These are phyloP conservation scores for Clavispora carvajalis DNA, from an alignment of 805 yeast species.

Conservation along the genomic window DNA sequence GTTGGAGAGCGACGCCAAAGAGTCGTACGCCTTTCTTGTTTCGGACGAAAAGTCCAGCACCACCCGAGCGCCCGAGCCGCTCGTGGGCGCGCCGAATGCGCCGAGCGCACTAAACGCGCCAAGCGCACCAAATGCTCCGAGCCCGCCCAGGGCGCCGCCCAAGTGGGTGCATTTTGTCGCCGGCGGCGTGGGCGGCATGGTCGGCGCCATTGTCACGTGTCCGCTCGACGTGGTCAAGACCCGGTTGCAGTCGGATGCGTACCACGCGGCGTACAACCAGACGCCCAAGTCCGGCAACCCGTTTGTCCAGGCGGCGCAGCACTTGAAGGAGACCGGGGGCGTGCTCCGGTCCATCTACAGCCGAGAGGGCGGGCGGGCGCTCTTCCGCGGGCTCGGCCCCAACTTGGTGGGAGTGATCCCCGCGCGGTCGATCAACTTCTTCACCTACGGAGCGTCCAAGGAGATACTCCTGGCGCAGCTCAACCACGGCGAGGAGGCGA, in stretches of 20 bases:
- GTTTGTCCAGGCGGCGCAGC: conserved; percentile 50
- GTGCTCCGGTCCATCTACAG: conserved; percentile 65
- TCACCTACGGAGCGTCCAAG: conserved; percentile 93
- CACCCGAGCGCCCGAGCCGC: conserved; percentile 32
- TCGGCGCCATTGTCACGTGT: conserved; percentile 90
- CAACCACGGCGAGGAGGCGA: conserved; percentile 70
- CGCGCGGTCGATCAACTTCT: conserved; percentile 93
- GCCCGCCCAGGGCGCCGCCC: no score
- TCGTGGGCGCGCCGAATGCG: no score
- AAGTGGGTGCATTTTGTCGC: conserved; percentile 80
- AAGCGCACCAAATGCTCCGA: no score
- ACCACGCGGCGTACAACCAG: conserved; percentile 49
- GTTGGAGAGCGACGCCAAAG: conserved; percentile 50
- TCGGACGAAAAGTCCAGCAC: conserved; percentile 69
- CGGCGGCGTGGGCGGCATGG: conserved; percentile 95
- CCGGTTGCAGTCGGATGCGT: conserved; percentile 85
- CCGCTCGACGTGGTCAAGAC: conserved; percentile 97
- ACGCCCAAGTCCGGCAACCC: conserved; percentile 36
- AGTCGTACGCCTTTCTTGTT: conserved; percentile 56
- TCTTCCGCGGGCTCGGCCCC: conserved; percentile 95
- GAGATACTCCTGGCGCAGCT: conserved; percentile 61
- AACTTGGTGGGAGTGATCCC: conserved; percentile 97
- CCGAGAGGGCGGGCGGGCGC: conserved; percentile 77
- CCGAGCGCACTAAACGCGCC: no score
- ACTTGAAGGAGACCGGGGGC: conserved; percentile 75